These are phyloP conservation scores for Citrus sp. DNA, from an alignment of 345 rosid species.

Conservation along the genomic window DNA sequence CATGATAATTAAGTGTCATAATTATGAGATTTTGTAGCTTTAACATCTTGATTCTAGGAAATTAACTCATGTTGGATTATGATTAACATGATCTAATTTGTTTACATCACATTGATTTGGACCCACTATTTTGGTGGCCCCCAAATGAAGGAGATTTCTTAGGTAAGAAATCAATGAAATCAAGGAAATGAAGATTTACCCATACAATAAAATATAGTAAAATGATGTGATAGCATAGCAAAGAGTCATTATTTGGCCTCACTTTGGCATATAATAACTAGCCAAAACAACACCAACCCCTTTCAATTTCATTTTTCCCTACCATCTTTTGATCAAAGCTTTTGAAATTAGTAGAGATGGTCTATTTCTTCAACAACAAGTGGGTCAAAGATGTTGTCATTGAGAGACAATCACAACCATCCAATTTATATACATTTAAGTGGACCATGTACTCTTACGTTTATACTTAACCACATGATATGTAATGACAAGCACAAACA, in stretches of 20 bases:
- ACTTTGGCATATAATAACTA: slow-evolving; percentile 9
- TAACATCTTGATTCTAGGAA: slow-evolving; percentile 44
- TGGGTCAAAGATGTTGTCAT: slow-evolving; percentile 41
- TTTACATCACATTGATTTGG: slow-evolving; percentile 57
- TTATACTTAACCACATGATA: slow-evolving; percentile 9
- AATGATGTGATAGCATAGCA: slow-evolving; percentile 59
- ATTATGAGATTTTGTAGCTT: slow-evolving; percentile 47
- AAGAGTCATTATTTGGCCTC: slow-evolving; percentile 22
- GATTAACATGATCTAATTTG: slow-evolving; percentile 43
- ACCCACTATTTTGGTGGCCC: slow-evolving; percentile 36
- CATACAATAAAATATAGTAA: slow-evolving; percentile 21
- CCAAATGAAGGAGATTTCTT: slow-evolving; percentile 38
- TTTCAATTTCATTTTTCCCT: slow-evolving; percentile 10
- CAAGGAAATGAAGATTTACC: slow-evolving; percentile 25
- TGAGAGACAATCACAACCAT: slow-evolving; percentile 34
- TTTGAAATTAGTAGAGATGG: slow-evolving; percentile 20
- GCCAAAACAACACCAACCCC: slow-evolving; percentile 25
- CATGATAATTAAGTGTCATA: slow-evolving; percentile 57
- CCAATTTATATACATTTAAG: slow-evolving; percentile 14
- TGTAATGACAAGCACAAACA: slow-evolving; percentile 26
- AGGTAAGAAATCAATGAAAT: slow-evolving; percentile 54
- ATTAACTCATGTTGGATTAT: slow-evolving; percentile 37
- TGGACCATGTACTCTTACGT: slow-evolving; percentile 17
- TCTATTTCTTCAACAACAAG: slow-evolving; percentile 47
- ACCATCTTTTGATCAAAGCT: background rate